Percentiles rank a stretch among this genome's conserved stretches.
Conservation (phyloP, 305 asterid genomes). For the Fraxinus xanthoxyloides region DNA sequence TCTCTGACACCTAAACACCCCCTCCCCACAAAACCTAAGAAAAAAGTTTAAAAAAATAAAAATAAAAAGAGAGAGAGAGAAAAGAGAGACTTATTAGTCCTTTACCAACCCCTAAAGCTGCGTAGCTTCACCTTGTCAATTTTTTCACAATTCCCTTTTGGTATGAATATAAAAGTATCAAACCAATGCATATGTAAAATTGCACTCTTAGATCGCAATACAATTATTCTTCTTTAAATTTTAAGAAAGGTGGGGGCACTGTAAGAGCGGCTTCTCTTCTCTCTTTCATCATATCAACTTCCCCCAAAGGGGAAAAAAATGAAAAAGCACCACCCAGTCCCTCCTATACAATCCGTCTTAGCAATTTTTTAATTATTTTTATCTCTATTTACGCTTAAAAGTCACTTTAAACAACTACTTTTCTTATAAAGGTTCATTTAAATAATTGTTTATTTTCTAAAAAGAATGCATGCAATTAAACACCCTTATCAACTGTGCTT, state of each 20-base stretch:
- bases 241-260: neutral
- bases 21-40: neutral
- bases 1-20: neutral
- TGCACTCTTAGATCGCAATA: neutral
- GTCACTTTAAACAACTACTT: neutral
- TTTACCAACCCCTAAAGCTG: neutral
- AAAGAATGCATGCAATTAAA: neutral
- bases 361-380: neutral
- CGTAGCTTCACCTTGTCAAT: neutral
- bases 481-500: neutral
- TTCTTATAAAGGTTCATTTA: neutral
- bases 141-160: neutral
- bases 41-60: no score
- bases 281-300: neutral
- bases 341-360: neutral
- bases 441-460: neutral
- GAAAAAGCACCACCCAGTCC: neutral
- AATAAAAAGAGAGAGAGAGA: neutral
- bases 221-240: neutral
- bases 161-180: neutral
- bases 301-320: neutral
- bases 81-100: neutral
- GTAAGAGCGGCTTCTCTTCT: neutral
- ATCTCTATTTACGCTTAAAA: neutral
- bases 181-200: neutral